Evolutionary conservation across 2,329 filamentous ascomycete genomes (phyloP), one percentile per base, ranked within the genome.

Genomic region (Neonectria coccinea): DNA sequence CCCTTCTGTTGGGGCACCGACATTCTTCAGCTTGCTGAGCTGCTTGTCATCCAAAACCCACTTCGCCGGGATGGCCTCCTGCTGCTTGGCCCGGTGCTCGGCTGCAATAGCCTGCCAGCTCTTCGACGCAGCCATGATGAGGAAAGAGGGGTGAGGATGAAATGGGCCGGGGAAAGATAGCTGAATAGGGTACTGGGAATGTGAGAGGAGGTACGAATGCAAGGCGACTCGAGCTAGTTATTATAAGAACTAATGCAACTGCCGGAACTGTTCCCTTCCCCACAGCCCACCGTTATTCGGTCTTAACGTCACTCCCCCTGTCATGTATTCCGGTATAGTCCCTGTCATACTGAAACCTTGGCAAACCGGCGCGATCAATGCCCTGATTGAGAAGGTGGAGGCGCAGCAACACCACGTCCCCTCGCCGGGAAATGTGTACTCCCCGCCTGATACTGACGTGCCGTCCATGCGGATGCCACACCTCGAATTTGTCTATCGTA

Each of bases 401-500:
- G 22, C 63, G 11, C 33, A 62, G 27, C 67, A 59, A 11, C 11
- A 53, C 16, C 67, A 67, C 57, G 27, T 67, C 10, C 39, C 59
- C 41, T 72, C 69, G 3, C 67, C 69, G 22, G 67, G 69, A 36
- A 72, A 72, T 39, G 60, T 20, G 6, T 60, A 53, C 14, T 59
- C 59, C 18, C 61, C 45, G 41, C 58, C 58, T 20, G 59, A 42
- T 2, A 11, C 45, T 20, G 31, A 59, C 1, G 29, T 68, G 2
- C 65, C 65, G 10, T 1, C 3, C 16, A 71, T 70, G 67, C 59
- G 67, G 2, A 71, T 67, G 70, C 67, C 67, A 9, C 64, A 71
- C 55, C 47, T 70, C 1, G 67, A 71, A 20, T 65, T 70, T 42
- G 66, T 71, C 44, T 71, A 70, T 52, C 62, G 69, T 2, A 72